Evolutionary conservation across 2,329 filamentous ascomycete species (phyloP), one percentile per base, ranked within the genome.

Genomic region (Penicillium hordei): DNA sequence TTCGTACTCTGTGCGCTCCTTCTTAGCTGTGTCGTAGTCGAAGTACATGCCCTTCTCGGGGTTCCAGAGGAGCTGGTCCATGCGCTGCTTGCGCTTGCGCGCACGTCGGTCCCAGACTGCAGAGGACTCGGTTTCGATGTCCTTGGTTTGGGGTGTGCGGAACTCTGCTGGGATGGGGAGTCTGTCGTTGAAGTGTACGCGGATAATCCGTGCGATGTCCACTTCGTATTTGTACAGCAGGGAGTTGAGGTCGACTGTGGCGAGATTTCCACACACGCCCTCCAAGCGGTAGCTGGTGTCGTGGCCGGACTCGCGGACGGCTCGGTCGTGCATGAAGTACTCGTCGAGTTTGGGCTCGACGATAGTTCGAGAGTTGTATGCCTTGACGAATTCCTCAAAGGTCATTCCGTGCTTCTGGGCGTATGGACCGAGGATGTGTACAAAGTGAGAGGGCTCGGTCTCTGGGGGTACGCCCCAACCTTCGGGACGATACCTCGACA

Each of bases 141-240:
- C 81, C 62, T 83, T 83, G 52, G 86, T 81, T 29, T 79, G 82
- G 8, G 86, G 84, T 27, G 86, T 84, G 66, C 89, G 90, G 78
- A 92, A 97, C 64, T 95, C 93, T 0, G 81, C 82, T 0, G 93
- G 93, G 44, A 99, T 87, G n/a, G 81, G 79, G 5, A 99, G 83
- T 65, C 84, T 88, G 75, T 97, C 93, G 55, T 85, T 84, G 75
- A 97, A 97, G 65, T 91, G 82, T 48, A 83, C 89, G 55, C 91
- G 89, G 67, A 99, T 96, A 9, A 87, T 89, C 60, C 89, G 86
- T 2, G 90, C 88, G 72, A 99, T 97, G 69, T 99, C 94, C 31
- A 88, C 88, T 77, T 99, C 94, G 71, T 97, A 97, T 77, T 97
- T 97, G 84, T 94, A 99, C 29, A 99, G 80, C 31, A 96, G 82